Conservation (phyloP, 768 basidiomycete species). For the Amanita polypyramis region DNA sequence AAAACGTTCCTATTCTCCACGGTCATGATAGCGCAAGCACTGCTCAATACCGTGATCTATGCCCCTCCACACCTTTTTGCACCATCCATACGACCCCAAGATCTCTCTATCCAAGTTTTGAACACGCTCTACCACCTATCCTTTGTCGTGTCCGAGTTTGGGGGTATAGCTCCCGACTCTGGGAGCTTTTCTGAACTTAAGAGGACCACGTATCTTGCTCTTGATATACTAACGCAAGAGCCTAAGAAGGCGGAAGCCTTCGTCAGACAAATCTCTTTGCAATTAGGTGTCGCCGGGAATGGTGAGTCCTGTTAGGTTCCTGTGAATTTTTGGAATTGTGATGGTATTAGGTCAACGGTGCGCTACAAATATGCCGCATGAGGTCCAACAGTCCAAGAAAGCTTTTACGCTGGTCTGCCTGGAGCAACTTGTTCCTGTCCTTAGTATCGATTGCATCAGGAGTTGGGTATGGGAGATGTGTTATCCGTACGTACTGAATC, state of each 20-base stretch:
- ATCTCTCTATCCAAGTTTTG: constrained; percentile 45
- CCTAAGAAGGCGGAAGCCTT: constrained; percentile 16
- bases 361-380: background rate
- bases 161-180: constrained; percentile 50
- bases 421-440: constrained; percentile 64
- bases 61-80: constrained; percentile 24
- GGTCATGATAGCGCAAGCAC: constrained; percentile 58
- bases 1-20: constrained; percentile 70
- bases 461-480: constrained; percentile 49
- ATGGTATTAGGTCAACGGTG: background rate
- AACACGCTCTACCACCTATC: constrained; percentile 56
- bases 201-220: constrained; percentile 62
- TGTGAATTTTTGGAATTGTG: constrained; percentile 1
- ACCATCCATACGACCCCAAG: constrained; percentile 16
- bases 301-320: constrained; percentile 12
- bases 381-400: constrained; percentile 23
- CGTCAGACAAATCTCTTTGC: constrained; percentile 15
- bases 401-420: constrained; percentile 66
- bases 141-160: constrained; percentile 73
- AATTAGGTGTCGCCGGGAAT: constrained; percentile 16
- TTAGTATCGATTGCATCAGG: constrained; percentile 43
- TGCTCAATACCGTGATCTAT: constrained; percentile 46
- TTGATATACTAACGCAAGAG: constrained; percentile 53
- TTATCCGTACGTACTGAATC: constrained; percentile 42
- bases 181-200: constrained; percentile 64